A percentile compares a stretch with the other conserved stretches of the same genome.
phyloP scores from a whole-genome alignment of 2,329 filamentous ascomycete species.

The Gyromitra esculenta region DNA sequence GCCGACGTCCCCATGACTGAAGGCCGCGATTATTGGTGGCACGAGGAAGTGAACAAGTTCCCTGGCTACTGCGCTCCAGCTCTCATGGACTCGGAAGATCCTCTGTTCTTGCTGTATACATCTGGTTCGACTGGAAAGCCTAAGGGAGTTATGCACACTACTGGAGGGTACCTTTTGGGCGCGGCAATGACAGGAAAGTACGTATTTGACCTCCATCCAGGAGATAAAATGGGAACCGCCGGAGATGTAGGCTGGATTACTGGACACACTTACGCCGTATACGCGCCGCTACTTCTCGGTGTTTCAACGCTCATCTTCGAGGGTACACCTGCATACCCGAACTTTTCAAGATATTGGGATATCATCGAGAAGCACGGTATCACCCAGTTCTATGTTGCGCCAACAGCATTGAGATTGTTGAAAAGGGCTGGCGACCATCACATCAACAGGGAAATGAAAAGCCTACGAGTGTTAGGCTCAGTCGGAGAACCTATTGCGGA shows the following conservation, averaged over 20 bases:
- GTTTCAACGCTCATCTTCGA: constrained; percentile 97
- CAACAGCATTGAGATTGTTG: constrained; percentile 88
- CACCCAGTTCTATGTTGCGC: constrained; percentile 98
- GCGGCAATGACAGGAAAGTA: constrained; percentile 96
- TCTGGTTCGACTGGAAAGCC: constrained; percentile 98
- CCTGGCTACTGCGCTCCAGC: constrained; percentile 90
- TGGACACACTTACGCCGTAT: constrained; percentile 97
- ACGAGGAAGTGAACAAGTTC: constrained; percentile 98
- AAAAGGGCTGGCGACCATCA: constrained; percentile 96
- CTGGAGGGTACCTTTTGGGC: constrained; percentile 91
- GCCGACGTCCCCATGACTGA: constrained; percentile 89
- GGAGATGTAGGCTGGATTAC: constrained; percentile 99
- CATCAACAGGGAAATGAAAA: constrained; percentile 87
- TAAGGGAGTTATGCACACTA: constrained; percentile 99
- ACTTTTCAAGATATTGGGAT: constrained; percentile 99
- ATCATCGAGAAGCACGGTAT: constrained; percentile 95
- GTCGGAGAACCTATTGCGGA: constrained; percentile 97
- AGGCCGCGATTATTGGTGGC: constrained; percentile 96
- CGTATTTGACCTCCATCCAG: constrained; percentile 96
- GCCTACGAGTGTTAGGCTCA: constrained; percentile 87
- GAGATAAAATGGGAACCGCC: constrained; percentile 95
- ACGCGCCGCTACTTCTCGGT: constrained; percentile 90
- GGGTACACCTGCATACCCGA: constrained; percentile 94
- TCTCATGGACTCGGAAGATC: constrained; percentile 90
- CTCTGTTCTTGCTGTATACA: constrained; percentile 96